phyloP scores from a whole-genome alignment of 2,329 filamentous ascomycete species.

The Rachicladosporium sp. region DNA sequence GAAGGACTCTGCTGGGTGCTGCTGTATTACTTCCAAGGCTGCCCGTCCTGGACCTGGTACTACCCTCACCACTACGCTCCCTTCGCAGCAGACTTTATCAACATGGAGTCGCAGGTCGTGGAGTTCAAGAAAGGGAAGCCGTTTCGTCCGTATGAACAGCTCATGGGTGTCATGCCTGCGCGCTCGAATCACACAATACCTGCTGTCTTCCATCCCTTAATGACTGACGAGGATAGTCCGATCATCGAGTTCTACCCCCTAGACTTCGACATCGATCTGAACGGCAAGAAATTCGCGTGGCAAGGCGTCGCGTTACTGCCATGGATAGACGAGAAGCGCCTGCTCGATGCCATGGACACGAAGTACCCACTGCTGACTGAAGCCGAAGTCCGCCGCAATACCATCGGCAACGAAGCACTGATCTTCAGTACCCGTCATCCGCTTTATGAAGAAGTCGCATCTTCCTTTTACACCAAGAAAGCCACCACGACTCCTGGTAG shows the following conservation, averaged over 20 bases:
- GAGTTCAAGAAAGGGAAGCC: constrained; percentile 73
- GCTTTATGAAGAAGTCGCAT: constrained; percentile 73
- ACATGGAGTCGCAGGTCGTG: constrained; percentile 66
- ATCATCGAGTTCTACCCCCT: constrained; percentile 98
- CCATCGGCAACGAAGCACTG: constrained; percentile 66
- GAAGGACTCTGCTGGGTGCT: constrained; percentile 93
- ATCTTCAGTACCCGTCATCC: constrained; percentile 74
- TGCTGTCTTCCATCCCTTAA: constrained; percentile 74
- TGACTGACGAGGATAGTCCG: constrained; percentile 75
- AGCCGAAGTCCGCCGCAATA: constrained; percentile 69
- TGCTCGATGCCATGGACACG: constrained; percentile 69
- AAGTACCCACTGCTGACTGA: constrained; percentile 69
- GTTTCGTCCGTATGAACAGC: constrained; percentile 87
- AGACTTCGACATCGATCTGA: constrained; percentile 84
- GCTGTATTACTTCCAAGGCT: constrained; percentile 95
- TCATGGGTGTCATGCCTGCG: constrained; percentile 95
- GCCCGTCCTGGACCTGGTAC: constrained; percentile 98
- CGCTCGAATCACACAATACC: constrained; percentile 87
- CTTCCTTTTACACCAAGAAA: constrained; percentile 86
- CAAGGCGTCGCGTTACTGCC: constrained; percentile 87
- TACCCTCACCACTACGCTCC: constrained; percentile 98
- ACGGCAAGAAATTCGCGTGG: constrained; percentile 98
- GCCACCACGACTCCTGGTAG: constrained; percentile 40
- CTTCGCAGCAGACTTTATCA: constrained; percentile 88
- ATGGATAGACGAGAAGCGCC: constrained; percentile 85